phyloP scores from a whole-genome alignment of 1,284 basidiomycete species.

The Microbotryum saponariae region DNA sequence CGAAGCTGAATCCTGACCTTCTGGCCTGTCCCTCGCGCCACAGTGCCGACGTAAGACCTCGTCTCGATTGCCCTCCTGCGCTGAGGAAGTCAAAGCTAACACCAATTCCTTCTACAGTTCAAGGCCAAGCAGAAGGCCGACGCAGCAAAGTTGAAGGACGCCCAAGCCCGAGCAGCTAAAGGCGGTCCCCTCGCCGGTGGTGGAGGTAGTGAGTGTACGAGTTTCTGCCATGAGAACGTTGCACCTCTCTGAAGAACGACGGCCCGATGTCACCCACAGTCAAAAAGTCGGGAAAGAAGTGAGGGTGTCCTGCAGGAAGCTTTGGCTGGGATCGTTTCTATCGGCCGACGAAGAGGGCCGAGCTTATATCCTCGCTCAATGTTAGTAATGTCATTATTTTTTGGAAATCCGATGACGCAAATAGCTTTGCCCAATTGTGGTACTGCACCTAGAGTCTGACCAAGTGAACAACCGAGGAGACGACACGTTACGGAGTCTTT shows the following conservation, averaged over 20 bases:
- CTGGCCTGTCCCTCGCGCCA: background rate
- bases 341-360: no score
- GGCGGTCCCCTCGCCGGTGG: slow-evolving; percentile 59
- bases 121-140: slow-evolving; percentile 63
- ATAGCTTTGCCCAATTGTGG: no score
- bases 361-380: no score
- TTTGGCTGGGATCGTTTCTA: no score
- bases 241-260: no score
- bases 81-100: background rate
- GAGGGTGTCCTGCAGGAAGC: background rate
- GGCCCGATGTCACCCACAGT: no score
- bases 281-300: slow-evolving; percentile 1
- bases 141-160: slow-evolving; percentile 64
- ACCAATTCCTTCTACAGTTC: background rate
- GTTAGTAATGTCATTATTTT: no score
- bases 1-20: background rate
- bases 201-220: slow-evolving; percentile 67
- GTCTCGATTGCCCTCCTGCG: background rate
- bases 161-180: slow-evolving; percentile 56
- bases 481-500: no score
- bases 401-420: no score
- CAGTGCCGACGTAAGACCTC: background rate
- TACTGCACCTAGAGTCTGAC: no score
- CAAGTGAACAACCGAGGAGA: no score
- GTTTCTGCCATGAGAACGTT: no score